These are phyloP conservation scores for Chaetomium fimeti DNA, from an alignment of 495 filamentous ascomycete species.

Conservation along the genomic window DNA sequence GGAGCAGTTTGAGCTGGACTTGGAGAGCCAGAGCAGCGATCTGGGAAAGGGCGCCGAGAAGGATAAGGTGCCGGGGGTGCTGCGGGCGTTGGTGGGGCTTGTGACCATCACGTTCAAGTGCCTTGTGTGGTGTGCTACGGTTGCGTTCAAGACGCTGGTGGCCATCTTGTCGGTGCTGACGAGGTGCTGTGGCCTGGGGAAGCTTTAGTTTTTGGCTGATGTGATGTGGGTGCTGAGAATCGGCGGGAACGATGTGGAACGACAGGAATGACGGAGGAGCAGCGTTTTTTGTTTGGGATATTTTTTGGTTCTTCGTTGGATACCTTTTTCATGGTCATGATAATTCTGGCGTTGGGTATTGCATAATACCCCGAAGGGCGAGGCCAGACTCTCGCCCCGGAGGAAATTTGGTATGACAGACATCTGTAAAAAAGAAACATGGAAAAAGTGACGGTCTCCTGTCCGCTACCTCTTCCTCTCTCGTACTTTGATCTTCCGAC, in stretches of 20 bases:
- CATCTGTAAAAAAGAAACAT: constrained; percentile 15
- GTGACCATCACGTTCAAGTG: constrained; percentile 47
- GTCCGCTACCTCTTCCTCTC: constrained; percentile 70
- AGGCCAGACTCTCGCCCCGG: constrained; percentile 26
- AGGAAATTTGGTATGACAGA: constrained; percentile 19
- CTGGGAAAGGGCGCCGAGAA: constrained; percentile 40
- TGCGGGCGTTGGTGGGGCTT: constrained; percentile 42
- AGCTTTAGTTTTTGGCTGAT: constrained; percentile 29
- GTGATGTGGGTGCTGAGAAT: too few relatives aligned
- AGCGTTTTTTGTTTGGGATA: background rate
- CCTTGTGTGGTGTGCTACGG: constrained; percentile 46
- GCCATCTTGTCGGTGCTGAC: constrained; percentile 39
- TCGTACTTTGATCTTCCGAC: constrained; percentile 77
- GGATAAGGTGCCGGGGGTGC: constrained; percentile 43
- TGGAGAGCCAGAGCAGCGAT: constrained; percentile 54
- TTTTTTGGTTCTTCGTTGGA: constrained; percentile 7
- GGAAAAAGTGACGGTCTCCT: constrained; percentile 6
- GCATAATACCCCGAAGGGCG: constrained; percentile 13
- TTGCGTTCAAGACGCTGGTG: constrained; percentile 46
- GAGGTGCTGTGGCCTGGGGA: constrained; percentile 43
- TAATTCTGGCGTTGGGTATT: constrained; percentile 22
- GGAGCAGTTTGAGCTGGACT: constrained; percentile 56
- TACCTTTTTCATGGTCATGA: constrained; percentile 19
- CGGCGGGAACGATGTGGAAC: background rate
- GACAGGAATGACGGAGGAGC: background rate